Conservation (phyloP, 345 rosid genomes). For the Linum lewisii region DNA sequence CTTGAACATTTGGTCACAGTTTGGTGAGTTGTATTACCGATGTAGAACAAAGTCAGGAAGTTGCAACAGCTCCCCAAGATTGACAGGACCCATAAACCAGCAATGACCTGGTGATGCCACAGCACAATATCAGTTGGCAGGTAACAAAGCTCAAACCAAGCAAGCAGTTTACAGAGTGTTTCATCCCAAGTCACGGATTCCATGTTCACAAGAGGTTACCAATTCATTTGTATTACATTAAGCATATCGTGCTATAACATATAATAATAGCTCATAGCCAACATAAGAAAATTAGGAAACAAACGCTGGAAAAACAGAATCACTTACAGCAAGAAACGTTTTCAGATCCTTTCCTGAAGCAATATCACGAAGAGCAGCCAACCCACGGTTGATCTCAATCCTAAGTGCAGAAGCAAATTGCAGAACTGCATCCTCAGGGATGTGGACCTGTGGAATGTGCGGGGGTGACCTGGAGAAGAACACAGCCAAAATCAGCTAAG, state of each 20-base stretch:
- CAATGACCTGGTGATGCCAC: conserved; percentile 36
- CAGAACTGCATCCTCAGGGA: conserved; percentile 55
- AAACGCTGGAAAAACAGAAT: conserved; percentile 2
- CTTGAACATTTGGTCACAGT: not conserved
- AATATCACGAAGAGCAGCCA: conserved; percentile 49
- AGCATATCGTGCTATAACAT: too few relatives aligned
- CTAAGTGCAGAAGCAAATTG: conserved; percentile 65
- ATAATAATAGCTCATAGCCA: too few relatives aligned
- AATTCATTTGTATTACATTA: not conserved
- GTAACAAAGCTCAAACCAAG: not conserved
- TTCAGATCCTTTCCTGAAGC: conserved; percentile 89
- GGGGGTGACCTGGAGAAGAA: conserved; percentile 36
- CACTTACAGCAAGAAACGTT: conserved; percentile 75
- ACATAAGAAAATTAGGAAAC: too few relatives aligned
- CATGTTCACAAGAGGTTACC: not conserved
- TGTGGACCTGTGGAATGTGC: conserved; percentile 56
- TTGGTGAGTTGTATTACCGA: conserved; percentile 37
- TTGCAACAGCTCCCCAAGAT: conserved; percentile 66
- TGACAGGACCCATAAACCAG: conserved; percentile 77
- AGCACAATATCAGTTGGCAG: not conserved
- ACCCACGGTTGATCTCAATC: conserved; percentile 49
- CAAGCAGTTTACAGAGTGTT: too few relatives aligned
- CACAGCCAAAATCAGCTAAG: conserved; percentile 20
- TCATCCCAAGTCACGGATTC: too few relatives aligned
- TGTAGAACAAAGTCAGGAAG: conserved; percentile 74